Conservation (phyloP, 331 rosid species). For the Arachis monticola region DNA sequence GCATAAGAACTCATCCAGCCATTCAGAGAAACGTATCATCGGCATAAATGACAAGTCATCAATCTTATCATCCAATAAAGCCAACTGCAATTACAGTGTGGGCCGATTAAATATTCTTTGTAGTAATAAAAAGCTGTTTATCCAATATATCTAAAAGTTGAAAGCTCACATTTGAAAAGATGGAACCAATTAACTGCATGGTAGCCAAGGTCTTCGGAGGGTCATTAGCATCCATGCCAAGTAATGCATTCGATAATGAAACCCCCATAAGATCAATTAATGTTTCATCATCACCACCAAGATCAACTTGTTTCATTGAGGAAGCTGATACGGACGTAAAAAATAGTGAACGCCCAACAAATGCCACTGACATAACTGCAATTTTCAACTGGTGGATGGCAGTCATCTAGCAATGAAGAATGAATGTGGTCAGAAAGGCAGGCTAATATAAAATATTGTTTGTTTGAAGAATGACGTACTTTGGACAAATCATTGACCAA, state of each 20-base stretch:
- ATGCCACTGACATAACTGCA: conserved; percentile 97
- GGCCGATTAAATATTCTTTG: conserved; percentile 35
- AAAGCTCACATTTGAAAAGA: conserved; percentile 88
- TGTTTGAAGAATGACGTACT: conserved; percentile 28
- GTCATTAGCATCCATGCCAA: conserved; percentile 99
- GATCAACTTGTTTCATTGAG: conserved; percentile 53
- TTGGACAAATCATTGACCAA: conserved; percentile 24
- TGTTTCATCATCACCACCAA: conserved; percentile 63
- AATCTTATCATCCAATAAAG: conserved; percentile 74
- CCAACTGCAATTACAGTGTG: conserved; percentile 69
- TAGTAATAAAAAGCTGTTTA: conserved; percentile 27
- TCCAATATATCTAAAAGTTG: conserved; percentile 25
- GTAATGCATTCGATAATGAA: conserved; percentile 94
- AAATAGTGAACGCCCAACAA: conserved; percentile 94
- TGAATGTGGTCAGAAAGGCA: conserved; percentile 47
- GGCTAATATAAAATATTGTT: conserved; percentile 38
- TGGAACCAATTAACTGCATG: conserved; percentile 94
- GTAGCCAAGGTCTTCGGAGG: conserved; percentile 99
- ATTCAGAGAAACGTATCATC: conserved; percentile 88
- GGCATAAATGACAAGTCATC: conserved; percentile 82
- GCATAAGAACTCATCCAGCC: conserved; percentile 98
- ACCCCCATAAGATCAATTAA: conserved; percentile 82
- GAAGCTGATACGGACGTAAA: conserved; percentile 71
- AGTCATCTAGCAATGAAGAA: conserved; percentile 86
- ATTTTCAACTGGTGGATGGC: conserved; percentile 99